Conservation (phyloP, 176 grass and related monocot species). For the Carex myosuroides region DNA sequence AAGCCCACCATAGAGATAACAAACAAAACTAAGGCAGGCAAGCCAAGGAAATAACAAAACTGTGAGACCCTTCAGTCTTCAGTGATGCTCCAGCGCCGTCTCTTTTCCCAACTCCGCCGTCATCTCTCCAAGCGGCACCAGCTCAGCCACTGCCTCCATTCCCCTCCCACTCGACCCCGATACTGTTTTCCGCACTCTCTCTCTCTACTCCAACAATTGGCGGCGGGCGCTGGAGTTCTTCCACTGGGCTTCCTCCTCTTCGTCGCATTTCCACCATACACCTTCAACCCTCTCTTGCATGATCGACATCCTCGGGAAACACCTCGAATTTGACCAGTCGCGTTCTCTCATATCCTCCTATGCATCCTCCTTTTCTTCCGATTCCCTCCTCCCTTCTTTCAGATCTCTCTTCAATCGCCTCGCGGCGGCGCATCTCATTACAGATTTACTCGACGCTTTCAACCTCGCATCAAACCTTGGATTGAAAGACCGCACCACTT, state of each 20-base stretch:
- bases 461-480: conserved; percentile 10
- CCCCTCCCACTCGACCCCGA: not conserved
- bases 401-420: conserved; percentile 36
- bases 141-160: not conserved
- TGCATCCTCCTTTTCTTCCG: not conserved
- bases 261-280: conserved; percentile 30
- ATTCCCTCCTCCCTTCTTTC: conserved; percentile 25
- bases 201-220: conserved; percentile 84
- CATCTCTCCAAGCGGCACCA: not conserved
- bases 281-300: conserved; percentile 49
- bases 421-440: conserved; percentile 31
- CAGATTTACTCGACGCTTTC: conserved; percentile 17
- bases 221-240: conserved; percentile 71
- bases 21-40: too few species aligned
- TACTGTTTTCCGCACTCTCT: conserved; percentile 44
- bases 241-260: conserved; percentile 53
- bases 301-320: conserved; percentile 83
- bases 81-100: not conserved
- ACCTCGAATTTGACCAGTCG: conserved; percentile 70
- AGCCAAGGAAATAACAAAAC: not conserved
- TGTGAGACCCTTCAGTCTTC: not conserved
- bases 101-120: not conserved
- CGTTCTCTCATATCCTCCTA: conserved; percentile 52
- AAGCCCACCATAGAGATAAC: too few species aligned
- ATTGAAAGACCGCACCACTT: conserved; percentile 47